Base-by-base conservation (phyloP, 768 basidiomycete species). In the Pholiota molesta region DNA sequence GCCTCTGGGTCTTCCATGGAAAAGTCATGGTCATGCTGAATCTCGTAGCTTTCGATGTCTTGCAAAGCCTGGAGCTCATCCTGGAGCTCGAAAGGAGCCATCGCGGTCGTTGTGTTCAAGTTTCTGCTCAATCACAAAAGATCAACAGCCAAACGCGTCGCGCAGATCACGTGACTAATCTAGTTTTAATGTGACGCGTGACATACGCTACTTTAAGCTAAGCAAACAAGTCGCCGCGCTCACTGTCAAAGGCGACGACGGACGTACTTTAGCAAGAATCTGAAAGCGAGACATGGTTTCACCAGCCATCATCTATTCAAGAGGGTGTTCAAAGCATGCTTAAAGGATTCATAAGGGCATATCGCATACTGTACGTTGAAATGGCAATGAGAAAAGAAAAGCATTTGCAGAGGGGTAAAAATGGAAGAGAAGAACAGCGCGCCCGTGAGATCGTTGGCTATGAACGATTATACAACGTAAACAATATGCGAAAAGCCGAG, bases 1-100 rank as follows among this genome's bases (percentile, higher is more conserved):
- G 73, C 75, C 47, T 78, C 79, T 0, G 83, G 77, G 61, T 89
- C 84, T 66, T 86, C 83, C 0, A 78, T 76, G 39, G 79, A 72
- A 52, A 90, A 74, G 68, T 93, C 88, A 65, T 85, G 82, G 71
- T 93, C 91, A 62, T 88, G 75, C 7, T 81, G 78, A 59, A 95
- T 88, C n/a, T 82, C 76, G 68, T 94, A 94, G 42, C 75, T 78
- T 1, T 81, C 78, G 1, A 80, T 54, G 63, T 92, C 87, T 60
- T 85, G 84, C 7, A 92, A 75, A 29, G 84, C 78, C 64, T 89
- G 83, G 0, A 92, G 76, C 73, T 92, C 89, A 62, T 94, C 91
- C 74, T 90, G 90, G 26, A 95, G 83, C 70, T 93, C 90, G 72
- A 94, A 95, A 9, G 60, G 39, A 47, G 59, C 35, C 64, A 68